These are phyloP conservation scores for Lactarius pseudohatsudake DNA, from an alignment of 768 basidiomycete species.

Conservation along the genomic window DNA sequence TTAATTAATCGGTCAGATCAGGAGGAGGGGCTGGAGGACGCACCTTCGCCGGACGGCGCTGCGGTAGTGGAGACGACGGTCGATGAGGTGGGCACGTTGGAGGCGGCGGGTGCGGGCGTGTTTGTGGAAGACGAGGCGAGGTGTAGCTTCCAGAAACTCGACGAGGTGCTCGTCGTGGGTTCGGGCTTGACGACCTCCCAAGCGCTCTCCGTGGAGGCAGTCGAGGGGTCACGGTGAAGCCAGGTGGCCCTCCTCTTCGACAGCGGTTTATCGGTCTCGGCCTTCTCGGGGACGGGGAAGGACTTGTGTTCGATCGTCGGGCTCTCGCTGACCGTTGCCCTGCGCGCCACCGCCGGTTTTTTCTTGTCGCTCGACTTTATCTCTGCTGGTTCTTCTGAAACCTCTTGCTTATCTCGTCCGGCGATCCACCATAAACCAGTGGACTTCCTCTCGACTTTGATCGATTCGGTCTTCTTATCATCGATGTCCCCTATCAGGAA, in stretches of 20 bases:
- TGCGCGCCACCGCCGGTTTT: slow-evolving; percentile 19
- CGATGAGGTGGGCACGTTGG: not conserved
- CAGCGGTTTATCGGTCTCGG: slow-evolving; percentile 12
- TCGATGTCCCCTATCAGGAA: slow-evolving; percentile 64
- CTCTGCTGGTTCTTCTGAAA: slow-evolving; percentile 10
- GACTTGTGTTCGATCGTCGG: slow-evolving; percentile 15
- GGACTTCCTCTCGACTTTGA: slow-evolving; percentile 55
- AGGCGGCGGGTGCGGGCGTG: slow-evolving; percentile 9
- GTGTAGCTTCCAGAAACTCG: slow-evolving; percentile 22
- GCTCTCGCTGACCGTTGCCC: slow-evolving; percentile 18
- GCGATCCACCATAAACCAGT: slow-evolving; percentile 54
- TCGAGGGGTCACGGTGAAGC: slow-evolving; percentile 25
- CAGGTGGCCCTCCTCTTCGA: slow-evolving; percentile 19
- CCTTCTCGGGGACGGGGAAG: slow-evolving; percentile 2
- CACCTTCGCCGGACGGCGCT: slow-evolving; percentile 27
- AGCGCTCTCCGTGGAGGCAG: slow-evolving; percentile 15
- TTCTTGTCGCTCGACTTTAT: slow-evolving; percentile 20
- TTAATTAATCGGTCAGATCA: not conserved
- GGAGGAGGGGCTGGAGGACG: not conserved
- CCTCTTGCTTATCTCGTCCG: slow-evolving; percentile 32
- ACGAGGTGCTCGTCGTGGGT: slow-evolving; percentile 7
- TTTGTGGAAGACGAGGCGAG: slow-evolving; percentile 13
- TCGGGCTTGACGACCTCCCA: slow-evolving; percentile 23
- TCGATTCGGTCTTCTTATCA: slow-evolving; percentile 53
- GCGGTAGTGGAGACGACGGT: slow-evolving; percentile 11